These are phyloP conservation scores for Hebeloma cylindrosporum DNA, from an alignment of 768 basidiomycete genomes.

Conservation along the genomic window DNA sequence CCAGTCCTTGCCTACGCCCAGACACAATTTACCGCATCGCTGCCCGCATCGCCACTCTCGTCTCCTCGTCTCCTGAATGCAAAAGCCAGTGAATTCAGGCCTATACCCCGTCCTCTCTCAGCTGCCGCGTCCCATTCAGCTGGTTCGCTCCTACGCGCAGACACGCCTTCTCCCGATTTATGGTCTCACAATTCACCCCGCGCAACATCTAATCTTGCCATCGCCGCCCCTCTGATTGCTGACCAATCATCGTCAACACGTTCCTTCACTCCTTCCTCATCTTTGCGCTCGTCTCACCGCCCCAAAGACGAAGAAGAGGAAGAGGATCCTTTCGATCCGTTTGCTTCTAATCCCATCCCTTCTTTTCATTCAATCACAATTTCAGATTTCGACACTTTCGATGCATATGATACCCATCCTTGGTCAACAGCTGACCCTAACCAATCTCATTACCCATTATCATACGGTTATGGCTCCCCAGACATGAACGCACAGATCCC, in stretches of 20 bases:
- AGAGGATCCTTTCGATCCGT: slow-evolving; percentile 86
- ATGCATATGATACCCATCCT: slow-evolving; percentile 46
- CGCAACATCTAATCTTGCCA: slow-evolving; percentile 82
- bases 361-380: slow-evolving; percentile 64
- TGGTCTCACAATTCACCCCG: slow-evolving; percentile 79
- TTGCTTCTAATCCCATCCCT: slow-evolving; percentile 49
- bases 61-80: slow-evolving; percentile 87
- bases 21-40: slow-evolving; percentile 73
- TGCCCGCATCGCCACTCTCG: slow-evolving; percentile 80
- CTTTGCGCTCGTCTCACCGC: slow-evolving; percentile 59
- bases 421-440: slow-evolving; percentile 28
- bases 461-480: slow-evolving; percentile 28
- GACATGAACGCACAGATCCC: slow-evolving; percentile 13
- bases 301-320: slow-evolving; percentile 58
- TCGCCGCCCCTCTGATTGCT: slow-evolving; percentile 85
- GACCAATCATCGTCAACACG: slow-evolving; percentile 55
- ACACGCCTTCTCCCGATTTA: slow-evolving; percentile 86
- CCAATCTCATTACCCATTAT: slow-evolving; percentile 34
- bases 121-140: slow-evolving; percentile 57
- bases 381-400: slow-evolving; percentile 56
- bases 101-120: slow-evolving; percentile 77
- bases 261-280: slow-evolving; percentile 68
- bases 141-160: slow-evolving; percentile 56
- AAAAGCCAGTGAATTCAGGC: slow-evolving; percentile 88
- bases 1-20: slow-evolving; percentile 63